phyloP scores from a whole-genome alignment of 2,329 filamentous ascomycete species.

The Trichoderma sp. region DNA sequence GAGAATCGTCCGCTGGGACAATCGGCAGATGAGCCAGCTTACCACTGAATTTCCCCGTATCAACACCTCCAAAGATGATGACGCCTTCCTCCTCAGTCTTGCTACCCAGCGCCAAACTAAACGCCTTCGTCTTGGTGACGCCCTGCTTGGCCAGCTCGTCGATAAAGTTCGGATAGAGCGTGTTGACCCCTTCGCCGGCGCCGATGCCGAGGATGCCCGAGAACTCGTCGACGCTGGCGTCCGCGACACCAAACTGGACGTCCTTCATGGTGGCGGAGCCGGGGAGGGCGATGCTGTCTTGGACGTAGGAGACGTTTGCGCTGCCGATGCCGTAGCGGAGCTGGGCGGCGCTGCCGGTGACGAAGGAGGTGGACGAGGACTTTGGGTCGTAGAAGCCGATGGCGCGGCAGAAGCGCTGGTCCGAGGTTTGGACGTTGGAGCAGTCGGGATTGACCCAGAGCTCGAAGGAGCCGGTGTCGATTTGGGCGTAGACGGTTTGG shows the following conservation, averaged over 20 bases:
- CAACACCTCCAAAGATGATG: slow-evolving; percentile 66
- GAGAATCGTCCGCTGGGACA: slow-evolving; percentile 51
- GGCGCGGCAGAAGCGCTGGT: slow-evolving; percentile 45
- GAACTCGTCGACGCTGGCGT: slow-evolving; percentile 45
- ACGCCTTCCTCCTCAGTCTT: slow-evolving; percentile 58
- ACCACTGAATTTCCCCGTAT: slow-evolving; percentile 62
- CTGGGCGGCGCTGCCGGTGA: slow-evolving; percentile 36
- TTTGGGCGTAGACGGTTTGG: slow-evolving; percentile 52
- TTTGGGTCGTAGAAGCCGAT: slow-evolving; percentile 44
- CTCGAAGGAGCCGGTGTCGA: slow-evolving; percentile 60
- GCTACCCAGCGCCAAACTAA: slow-evolving; percentile 64
- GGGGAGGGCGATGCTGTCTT: slow-evolving; percentile 44
- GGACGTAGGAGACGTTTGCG: slow-evolving; percentile 50
- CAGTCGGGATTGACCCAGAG: slow-evolving; percentile 62
- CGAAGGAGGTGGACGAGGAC: slow-evolving; percentile 39
- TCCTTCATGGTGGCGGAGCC: slow-evolving; percentile 39
- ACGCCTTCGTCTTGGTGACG: slow-evolving; percentile 58
- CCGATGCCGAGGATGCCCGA: slow-evolving; percentile 72
- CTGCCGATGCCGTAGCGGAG: slow-evolving; percentile 51
- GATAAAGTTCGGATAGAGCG: slow-evolving; percentile 49
- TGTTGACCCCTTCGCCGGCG: slow-evolving; percentile 52
- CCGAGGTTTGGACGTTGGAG: slow-evolving; percentile 42
- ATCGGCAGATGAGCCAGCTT: slow-evolving; percentile 60
- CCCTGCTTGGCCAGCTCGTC: slow-evolving; percentile 50
- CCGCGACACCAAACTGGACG: slow-evolving; percentile 67